phyloP scores from a whole-genome alignment of 179 eudicot genomes.

The Silene vulgaris region DNA sequence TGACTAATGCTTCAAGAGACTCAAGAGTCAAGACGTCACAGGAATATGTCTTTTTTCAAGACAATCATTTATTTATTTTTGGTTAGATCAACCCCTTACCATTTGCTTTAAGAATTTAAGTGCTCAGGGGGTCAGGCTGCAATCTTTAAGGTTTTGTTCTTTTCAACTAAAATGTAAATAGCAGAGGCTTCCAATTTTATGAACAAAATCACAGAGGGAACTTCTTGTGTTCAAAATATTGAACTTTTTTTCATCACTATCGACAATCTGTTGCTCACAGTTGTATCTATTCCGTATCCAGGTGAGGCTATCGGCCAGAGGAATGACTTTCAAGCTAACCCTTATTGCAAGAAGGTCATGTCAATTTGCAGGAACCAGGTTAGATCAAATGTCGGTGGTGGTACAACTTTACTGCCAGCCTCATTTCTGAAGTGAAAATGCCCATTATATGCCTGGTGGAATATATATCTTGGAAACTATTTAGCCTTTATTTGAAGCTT shows the following conservation, averaged over 20 bases:
- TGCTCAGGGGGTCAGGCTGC: neutral
- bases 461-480: slow-evolving; percentile 2
- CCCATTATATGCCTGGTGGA: neutral
- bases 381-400: neutral
- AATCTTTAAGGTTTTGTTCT: neutral
- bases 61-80: neutral
- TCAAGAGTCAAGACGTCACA: neutral
- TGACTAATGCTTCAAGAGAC: neutral
- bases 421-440: neutral
- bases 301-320: slow-evolving; percentile 53
- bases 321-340: slow-evolving; percentile 53
- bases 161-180: neutral
- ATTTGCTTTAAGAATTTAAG: neutral
- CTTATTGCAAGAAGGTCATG: slow-evolving; percentile 86
- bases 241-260: neutral
- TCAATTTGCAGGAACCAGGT: slow-evolving; percentile 83
- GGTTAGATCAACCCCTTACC: neutral
- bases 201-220: neutral
- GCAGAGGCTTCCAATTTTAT: neutral
- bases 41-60: neutral
- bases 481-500: neutral
- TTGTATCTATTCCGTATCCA: slow-evolving; percentile 26
- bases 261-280: neutral
- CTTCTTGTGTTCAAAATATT: neutral
- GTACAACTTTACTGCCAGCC: neutral